A percentile compares a stretch with the other conserved stretches of the same genome.
phyloP scores from a whole-genome alignment of 108 stramenopile species.

The Cylindrotheca closterium region DNA sequence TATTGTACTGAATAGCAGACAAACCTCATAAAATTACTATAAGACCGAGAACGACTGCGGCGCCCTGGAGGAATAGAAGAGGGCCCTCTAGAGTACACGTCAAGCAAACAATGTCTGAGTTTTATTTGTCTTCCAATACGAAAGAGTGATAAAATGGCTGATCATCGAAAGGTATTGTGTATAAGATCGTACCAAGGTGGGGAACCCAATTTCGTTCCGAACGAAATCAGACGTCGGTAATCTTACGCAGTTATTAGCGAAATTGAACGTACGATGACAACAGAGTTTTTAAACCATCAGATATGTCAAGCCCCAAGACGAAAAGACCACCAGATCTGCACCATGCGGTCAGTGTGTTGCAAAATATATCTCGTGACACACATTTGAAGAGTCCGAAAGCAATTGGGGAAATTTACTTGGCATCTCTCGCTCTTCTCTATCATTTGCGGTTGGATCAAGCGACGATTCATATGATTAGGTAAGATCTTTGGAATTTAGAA shows the following conservation, averaged over 20 bases:
- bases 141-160: no score
- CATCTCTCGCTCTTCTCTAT: conserved; percentile 36
- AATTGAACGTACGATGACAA: not conserved
- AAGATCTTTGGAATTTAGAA: conserved; percentile 2
- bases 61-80: no score
- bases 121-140: no score
- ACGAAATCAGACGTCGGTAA: no score
- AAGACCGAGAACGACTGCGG: no score
- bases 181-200: not conserved
- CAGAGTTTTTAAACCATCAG: conserved; percentile 24
- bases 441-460: conserved; percentile 41
- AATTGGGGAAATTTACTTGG: conserved; percentile 35
- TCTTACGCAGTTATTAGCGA: not conserved
- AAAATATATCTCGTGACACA: conserved; percentile 8
- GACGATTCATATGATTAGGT: conserved; percentile 34
- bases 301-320: conserved; percentile 12
- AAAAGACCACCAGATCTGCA: conserved; percentile 35
- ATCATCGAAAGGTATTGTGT: not conserved
- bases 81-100: no score
- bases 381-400: conserved; percentile 19
- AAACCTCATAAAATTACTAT: no score
- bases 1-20: no score
- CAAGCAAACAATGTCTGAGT: no score
- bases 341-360: conserved; percentile 22
- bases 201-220: not conserved